Conservation (phyloP, 768 basidiomycete species). For the Porpolomopsis calyptriformis region DNA sequence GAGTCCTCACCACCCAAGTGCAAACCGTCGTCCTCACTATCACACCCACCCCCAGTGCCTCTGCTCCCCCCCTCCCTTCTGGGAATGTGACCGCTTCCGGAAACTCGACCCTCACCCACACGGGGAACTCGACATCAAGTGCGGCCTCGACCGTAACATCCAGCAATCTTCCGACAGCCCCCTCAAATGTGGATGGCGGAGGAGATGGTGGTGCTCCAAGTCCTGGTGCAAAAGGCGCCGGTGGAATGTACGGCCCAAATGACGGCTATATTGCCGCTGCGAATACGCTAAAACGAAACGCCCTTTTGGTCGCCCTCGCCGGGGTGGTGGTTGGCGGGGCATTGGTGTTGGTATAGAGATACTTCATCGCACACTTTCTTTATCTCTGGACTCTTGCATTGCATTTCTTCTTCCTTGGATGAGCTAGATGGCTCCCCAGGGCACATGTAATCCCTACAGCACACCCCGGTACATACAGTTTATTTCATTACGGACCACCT, state of each 20-base stretch:
- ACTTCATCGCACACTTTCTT: background rate
- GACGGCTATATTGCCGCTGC: constrained; percentile 58
- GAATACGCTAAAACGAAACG: constrained; percentile 33
- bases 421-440: too few species aligned
- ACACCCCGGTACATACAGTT: too few species aligned
- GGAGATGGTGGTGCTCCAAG: constrained; percentile 47
- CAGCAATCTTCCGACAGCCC: constrained; percentile 48
- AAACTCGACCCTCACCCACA: constrained; percentile 5
- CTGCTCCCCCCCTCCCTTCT: constrained; percentile 11
- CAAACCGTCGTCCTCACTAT: constrained; percentile 37
- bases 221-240: constrained; percentile 39
- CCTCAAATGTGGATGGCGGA: constrained; percentile 44
- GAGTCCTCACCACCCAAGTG: constrained; percentile 30
- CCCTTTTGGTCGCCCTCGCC: constrained; percentile 32
- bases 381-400: background rate
- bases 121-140: constrained; percentile 10
- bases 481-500: background rate
- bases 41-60: constrained; percentile 21
- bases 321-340: constrained; percentile 40
- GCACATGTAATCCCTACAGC: background rate
- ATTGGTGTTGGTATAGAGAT: constrained; percentile 33
- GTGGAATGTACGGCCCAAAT: constrained; percentile 47
- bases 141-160: constrained; percentile 30
- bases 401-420: background rate
- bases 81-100: constrained; percentile 16